Percentiles rank a stretch among this genome's conserved stretches.
phyloP scores from a whole-genome alignment of 495 filamentous ascomycete genomes.

The Aspergillus sparsus region DNA sequence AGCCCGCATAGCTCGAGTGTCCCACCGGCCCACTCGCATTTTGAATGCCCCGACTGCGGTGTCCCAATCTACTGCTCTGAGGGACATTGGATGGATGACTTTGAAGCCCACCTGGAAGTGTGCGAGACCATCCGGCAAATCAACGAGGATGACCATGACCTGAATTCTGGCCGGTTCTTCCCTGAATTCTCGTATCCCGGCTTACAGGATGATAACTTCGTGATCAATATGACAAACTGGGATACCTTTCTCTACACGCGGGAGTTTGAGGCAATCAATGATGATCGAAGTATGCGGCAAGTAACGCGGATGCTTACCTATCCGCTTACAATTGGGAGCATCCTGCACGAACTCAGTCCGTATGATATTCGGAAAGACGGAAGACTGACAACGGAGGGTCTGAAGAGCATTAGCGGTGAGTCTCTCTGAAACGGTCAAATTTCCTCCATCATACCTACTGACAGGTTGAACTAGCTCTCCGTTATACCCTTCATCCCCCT shows the following conservation, averaged over 20 bases:
- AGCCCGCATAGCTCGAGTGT: slow-evolving; percentile 39
- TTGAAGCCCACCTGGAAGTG: slow-evolving; percentile 84
- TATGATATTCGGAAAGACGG: slow-evolving; percentile 73
- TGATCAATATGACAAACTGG: slow-evolving; percentile 98
- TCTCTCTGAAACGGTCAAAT: slow-evolving; percentile 11
- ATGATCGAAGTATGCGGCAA: slow-evolving; percentile 83
- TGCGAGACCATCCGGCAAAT: slow-evolving; percentile 89
- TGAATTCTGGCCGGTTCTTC: slow-evolving; percentile 86
- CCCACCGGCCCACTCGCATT: slow-evolving; percentile 76
- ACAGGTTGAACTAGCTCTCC: slow-evolving; percentile 61
- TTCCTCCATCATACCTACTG: no score
- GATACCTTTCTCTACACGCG: slow-evolving; percentile 92
- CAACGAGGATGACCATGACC: slow-evolving; percentile 98
- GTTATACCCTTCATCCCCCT: slow-evolving; percentile 90
- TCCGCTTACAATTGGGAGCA: slow-evolving; percentile 84
- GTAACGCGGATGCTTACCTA: slow-evolving; percentile 92
- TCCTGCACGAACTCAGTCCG: slow-evolving; percentile 90
- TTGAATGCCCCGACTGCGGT: slow-evolving; percentile 96
- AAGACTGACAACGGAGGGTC: slow-evolving; percentile 78
- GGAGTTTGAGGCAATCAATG: slow-evolving; percentile 84
- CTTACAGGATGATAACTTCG: slow-evolving; percentile 83
- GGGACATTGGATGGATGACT: slow-evolving; percentile 93
- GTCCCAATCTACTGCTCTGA: slow-evolving; percentile 91
- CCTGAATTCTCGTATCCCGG: slow-evolving; percentile 91
- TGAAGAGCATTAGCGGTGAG: slow-evolving; percentile 90